Evolutionary conservation across 225 moss, liverwort and hornwort genomes (phyloP), one percentile per base, ranked within the genome.

Genomic region (Pleurozium schreberi): DNA sequence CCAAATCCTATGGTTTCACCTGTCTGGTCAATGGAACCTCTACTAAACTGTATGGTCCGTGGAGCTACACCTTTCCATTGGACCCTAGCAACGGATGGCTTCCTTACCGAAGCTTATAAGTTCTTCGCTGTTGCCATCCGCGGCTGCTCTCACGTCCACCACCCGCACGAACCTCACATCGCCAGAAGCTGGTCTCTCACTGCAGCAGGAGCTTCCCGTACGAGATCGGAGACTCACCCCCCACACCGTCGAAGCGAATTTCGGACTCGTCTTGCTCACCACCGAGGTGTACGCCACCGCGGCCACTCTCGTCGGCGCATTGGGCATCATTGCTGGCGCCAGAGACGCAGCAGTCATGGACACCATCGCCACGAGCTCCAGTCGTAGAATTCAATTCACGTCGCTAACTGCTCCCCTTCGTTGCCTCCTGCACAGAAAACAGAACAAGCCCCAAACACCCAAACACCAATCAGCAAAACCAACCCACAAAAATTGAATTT

Each of bases 231-330:
- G 36, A 62, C 88, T 81, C 80, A 68, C 81, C 18, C 93, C 93
- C 93, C 90, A 91, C 55, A 91, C 75, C 47, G 83, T 42, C 6
- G 93, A 93, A 22, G 88, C 22, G 21, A 91, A 62, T 83, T 80
- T 88, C 42, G 87, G 64, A 53, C 87, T 70, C 42, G 52, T 11
- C 30, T 63, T 63, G 28, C 66, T 59, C n/a, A 36, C 79, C 45
- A 34, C 83, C 18, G 87, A 62, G 43, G 66, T 55, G 62, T 49
- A 57, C 62, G 61, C 86, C 30, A n/a, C 83, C 62, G 80, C 34
- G 45, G 34, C 67, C 84, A 42, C 75, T 65, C 85, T 71, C 63
- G 47, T 82, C 65, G 71, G 61, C 83, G 52, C 77, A 64, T 40
- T 81, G 63, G 87, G 89, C 87, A 69, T 38, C 68, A 63, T 76